A percentile compares a stretch with the other conserved stretches of the same genome.
phyloP scores from a whole-genome alignment of 1,139 yeast genomes.

The Pneumocystis jirovecii region DNA sequence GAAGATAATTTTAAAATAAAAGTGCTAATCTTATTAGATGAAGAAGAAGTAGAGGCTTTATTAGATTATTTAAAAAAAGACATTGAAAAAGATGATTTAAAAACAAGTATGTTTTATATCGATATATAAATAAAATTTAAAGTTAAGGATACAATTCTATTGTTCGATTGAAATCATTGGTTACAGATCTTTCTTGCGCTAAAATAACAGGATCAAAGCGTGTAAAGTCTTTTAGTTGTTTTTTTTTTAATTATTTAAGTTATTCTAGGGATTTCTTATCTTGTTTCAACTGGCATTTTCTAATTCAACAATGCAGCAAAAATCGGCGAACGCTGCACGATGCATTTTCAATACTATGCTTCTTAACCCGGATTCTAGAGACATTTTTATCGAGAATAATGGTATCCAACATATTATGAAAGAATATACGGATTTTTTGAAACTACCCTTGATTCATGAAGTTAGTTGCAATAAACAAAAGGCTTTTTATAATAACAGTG shows the following conservation, averaged over 20 bases:
- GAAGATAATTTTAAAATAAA: background rate
- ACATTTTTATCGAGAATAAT: background rate
- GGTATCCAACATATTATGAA: background rate
- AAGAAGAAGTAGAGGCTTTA: background rate
- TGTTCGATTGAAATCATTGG: background rate
- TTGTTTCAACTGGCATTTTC: background rate
- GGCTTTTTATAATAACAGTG: background rate
- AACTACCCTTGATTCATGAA: background rate
- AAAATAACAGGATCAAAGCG: background rate
- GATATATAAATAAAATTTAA: background rate
- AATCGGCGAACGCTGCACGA: conserved; percentile 6
- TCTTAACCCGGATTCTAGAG: conserved; percentile 1
- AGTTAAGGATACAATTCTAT: background rate
- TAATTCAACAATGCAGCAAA: background rate
- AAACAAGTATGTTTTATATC: background rate
- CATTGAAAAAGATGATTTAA: background rate
- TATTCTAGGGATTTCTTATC: background rate
- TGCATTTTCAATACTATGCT: conserved; percentile 10
- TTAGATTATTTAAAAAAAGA: background rate
- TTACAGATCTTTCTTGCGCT: background rate
- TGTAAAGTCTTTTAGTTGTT: background rate
- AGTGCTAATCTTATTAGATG: background rate
- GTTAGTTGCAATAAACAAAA: background rate
- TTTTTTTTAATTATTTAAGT: background rate
- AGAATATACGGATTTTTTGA: background rate